Base-by-base conservation (phyloP, 2,329 filamentous ascomycete genomes). In the Diaporthe helianthi region DNA sequence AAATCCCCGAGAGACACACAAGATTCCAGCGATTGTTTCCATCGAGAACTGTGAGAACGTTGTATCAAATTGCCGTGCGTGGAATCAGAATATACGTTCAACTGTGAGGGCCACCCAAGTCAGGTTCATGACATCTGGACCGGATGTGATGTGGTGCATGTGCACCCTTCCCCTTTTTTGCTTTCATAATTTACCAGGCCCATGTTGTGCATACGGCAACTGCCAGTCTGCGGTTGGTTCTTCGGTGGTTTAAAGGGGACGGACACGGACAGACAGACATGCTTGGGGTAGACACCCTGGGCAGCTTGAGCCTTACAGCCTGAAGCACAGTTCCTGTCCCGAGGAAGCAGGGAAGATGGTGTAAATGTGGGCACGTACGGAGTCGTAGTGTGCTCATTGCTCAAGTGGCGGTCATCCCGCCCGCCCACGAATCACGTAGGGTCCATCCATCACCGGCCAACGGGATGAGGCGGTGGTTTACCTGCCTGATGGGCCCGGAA, bases 351-450 rank as follows among this genome's bases (percentile, higher is more conserved):
- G n/a, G n/a, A n/a, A n/a, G n/a, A 44, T 44, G 36, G 17, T 41
- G 54, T n/a, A 29, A n/a, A n/a, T 63, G 58, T 49, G 44, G 44
- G 17, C 44, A 9, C 22, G 29, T 24, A 61, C 26, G 7, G 26
- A 31, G 10, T 46, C 9, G 54, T 8, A 63, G 19, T n/a, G n/a
- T n/a, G n/a, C n/a, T n/a, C n/a, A n/a, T n/a, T n/a, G n/a, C n/a
- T n/a, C n/a, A n/a, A n/a, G n/a, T 36, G 44, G n/a, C 44, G 58
- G 58, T 44, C 58, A 47, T 63, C 12, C 58, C 29, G 58, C 44
- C 15, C 44, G 44, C 44, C 58, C 26, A 63, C 58, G 58, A 63
- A 63, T 63, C 58, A 49, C 44, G 36, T 36, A 49, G 44, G n/a
- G n/a, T n/a, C n/a, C n/a, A 29, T 49, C n/a, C 58, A 33, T 49